These are phyloP conservation scores for Tardiomyces depauwii DNA, from an alignment of 1,139 yeast species.

Conservation along the genomic window DNA sequence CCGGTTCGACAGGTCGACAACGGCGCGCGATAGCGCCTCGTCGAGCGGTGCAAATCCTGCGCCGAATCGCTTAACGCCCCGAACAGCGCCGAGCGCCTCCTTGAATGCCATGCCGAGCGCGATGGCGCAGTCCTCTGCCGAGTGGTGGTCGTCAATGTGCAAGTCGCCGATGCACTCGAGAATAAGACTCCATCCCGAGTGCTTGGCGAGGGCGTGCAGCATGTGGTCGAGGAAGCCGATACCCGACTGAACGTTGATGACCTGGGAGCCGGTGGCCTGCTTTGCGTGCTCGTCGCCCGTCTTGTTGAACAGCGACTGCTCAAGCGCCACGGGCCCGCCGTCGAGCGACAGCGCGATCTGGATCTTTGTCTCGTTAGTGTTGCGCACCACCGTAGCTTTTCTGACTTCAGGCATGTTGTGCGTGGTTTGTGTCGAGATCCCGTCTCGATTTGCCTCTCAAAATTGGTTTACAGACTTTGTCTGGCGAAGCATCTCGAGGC, in stretches of 20 bases:
- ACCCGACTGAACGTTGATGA: slow-evolving; percentile 77
- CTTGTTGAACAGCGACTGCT: slow-evolving; percentile 36
- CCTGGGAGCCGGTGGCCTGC: slow-evolving; percentile 54
- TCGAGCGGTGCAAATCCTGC: slow-evolving; percentile 90
- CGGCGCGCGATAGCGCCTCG: slow-evolving; percentile 91
- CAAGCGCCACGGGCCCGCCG: slow-evolving; percentile 64
- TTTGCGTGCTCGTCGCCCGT: slow-evolving; percentile 40
- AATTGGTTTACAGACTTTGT: too few species aligned
- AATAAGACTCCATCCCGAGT: slow-evolving; percentile 88
- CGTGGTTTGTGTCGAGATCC: too few species aligned
- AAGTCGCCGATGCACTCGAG: slow-evolving; percentile 89
- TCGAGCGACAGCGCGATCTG: slow-evolving; percentile 75
- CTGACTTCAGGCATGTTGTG: slow-evolving; percentile 12
- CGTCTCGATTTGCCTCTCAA: too few species aligned
- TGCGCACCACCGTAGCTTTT: slow-evolving; percentile 50
- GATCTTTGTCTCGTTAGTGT: slow-evolving; percentile 88
- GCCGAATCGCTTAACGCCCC: slow-evolving; percentile 93
- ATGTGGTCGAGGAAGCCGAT: slow-evolving; percentile 94
- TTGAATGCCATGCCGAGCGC: slow-evolving; percentile 86
- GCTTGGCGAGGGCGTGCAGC: slow-evolving; percentile 95
- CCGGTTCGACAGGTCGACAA: slow-evolving; percentile 84
- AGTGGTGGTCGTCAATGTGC: slow-evolving; percentile 95
- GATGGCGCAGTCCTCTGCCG: slow-evolving; percentile 92
- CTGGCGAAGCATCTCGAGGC: too few species aligned
- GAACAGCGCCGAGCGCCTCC: slow-evolving; percentile 77